A percentile compares a stretch with the other conserved stretches of the same genome.
Evolutionary conservation across 2,329 filamentous ascomycete species (phyloP).

Genomic region (Monosporascus sp.): DNA sequence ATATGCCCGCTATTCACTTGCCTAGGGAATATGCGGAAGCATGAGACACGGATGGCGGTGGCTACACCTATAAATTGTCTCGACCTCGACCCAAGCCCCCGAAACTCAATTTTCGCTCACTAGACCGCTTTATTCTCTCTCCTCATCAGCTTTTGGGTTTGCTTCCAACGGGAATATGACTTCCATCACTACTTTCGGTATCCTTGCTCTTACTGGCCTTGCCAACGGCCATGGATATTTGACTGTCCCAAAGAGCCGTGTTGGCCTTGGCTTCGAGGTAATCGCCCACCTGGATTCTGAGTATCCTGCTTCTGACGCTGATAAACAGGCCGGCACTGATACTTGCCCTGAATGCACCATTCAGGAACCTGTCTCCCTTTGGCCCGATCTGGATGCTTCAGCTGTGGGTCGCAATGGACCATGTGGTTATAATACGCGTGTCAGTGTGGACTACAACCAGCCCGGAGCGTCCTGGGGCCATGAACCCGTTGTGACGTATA

Average conservation of each 20-base stretch:
- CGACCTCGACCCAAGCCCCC: not conserved
- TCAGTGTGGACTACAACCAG: conserved; percentile 48
- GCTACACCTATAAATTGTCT: not conserved
- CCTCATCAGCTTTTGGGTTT: not conserved
- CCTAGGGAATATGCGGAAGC: not conserved
- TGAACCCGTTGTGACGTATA: conserved; percentile 37
- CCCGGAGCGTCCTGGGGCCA: conserved; percentile 40
- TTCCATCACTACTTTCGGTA: not conserved
- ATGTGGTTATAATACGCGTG: conserved; percentile 50
- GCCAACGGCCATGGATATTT: conserved; percentile 41
- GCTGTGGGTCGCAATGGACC: conserved; percentile 42
- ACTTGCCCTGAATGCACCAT: conserved; percentile 51
- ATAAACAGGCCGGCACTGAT: conserved; percentile 37
- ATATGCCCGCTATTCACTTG: not conserved
- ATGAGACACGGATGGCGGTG: not conserved
- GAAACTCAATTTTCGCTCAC: not conserved
- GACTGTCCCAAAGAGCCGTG: conserved; percentile 37
- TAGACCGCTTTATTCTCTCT: not conserved
- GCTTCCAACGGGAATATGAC: not conserved
- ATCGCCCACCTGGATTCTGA: not conserved
- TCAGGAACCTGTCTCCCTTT: conserved; percentile 45
- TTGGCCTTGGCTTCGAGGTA: conserved; percentile 39
- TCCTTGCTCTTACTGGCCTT: conserved; percentile 6
- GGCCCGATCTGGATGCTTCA: conserved; percentile 42
- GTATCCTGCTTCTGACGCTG: not conserved